phyloP scores from a whole-genome alignment of 164 flowering plant genomes.

The Dillenia turbinata region DNA sequence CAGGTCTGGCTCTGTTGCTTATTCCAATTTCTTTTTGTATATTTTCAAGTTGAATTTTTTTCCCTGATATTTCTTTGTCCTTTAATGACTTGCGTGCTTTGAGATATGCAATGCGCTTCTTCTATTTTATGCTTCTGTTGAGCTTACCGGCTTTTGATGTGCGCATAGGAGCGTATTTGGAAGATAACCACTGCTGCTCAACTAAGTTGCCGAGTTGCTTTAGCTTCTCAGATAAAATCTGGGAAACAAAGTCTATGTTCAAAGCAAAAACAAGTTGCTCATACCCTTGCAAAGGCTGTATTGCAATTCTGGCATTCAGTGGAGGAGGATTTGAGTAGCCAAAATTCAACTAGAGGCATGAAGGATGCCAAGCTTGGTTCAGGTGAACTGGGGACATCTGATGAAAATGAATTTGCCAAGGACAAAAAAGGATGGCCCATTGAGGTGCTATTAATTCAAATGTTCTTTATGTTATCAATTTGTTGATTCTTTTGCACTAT shows the following conservation, averaged over 20 bases:
- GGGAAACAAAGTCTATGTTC: slow-evolving; percentile 27
- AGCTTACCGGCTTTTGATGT: slow-evolving; percentile 3
- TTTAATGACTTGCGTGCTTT: not conserved
- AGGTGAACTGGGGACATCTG: slow-evolving; percentile 14
- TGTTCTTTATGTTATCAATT: not conserved
- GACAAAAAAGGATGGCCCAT: slow-evolving; percentile 22
- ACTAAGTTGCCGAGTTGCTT: slow-evolving; percentile 52
- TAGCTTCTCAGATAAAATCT: slow-evolving; percentile 40
- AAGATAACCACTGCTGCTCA: slow-evolving; percentile 81
- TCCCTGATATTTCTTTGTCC: not conserved
- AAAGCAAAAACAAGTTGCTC: slow-evolving; percentile 56
- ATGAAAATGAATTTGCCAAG: slow-evolving; percentile 16
- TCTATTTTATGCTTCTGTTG: not conserved
- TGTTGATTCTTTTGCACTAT: too few species aligned
- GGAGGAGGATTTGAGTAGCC: slow-evolving; percentile 29
- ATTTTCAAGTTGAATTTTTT: not conserved
- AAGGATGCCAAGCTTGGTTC: slow-evolving; percentile 18
- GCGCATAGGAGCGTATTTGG: slow-evolving; percentile 87
- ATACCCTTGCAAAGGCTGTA: slow-evolving; percentile 61
- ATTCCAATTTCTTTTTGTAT: not conserved
- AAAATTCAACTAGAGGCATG: slow-evolving; percentile 12
- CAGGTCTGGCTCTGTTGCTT: slow-evolving; percentile 47
- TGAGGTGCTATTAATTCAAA: slow-evolving; percentile 19
- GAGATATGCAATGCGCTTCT: not conserved
- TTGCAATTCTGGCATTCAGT: slow-evolving; percentile 83